Percentiles rank a stretch among this genome's conserved stretches.
Evolutionary conservation across 352 stramenopile species (phyloP).

Genomic region (Lagenidium sp.): DNA sequence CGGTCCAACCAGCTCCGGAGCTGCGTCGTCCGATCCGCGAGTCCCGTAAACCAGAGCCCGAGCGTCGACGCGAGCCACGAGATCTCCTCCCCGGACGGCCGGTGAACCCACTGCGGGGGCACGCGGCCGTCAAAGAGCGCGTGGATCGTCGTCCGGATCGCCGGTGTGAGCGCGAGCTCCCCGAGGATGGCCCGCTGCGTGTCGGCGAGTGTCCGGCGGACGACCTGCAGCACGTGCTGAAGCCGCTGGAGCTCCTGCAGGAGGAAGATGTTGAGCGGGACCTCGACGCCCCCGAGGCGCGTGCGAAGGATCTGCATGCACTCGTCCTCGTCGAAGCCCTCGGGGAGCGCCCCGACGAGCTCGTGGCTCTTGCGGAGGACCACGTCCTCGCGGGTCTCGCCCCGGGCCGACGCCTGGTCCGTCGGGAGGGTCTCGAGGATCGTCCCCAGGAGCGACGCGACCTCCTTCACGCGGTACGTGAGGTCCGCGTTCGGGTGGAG

Average conservation of each 20-base stretch:
- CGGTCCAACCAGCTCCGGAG: conserved; percentile 54
- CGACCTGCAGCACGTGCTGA: conserved; percentile 40
- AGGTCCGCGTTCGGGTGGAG: conserved; percentile 74
- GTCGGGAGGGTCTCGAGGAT: conserved; percentile 66
- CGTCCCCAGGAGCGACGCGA: conserved; percentile 39
- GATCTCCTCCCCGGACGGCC: conserved; percentile 39
- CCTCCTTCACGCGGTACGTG: conserved; percentile 75
- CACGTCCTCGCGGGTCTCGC: conserved; percentile 53
- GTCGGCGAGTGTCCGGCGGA: conserved; percentile 37
- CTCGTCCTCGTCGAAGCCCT: conserved; percentile 36
- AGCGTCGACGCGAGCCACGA: conserved; percentile 61
- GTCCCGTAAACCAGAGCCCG: conserved; percentile 55
- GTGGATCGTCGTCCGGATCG: conserved; percentile 46
- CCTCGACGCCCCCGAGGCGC: conserved; percentile 56
- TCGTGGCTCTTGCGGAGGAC: conserved; percentile 53
- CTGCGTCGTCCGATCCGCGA: conserved; percentile 49
- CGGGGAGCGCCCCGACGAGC: conserved; percentile 32
- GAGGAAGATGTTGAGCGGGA: conserved; percentile 70
- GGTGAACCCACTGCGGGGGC: conserved; percentile 37
- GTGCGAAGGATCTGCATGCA: conserved; percentile 26
- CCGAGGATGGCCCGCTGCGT: conserved; percentile 48
- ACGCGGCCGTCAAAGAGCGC: conserved; percentile 68
- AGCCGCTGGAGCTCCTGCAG: conserved; percentile 67
- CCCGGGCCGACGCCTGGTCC: conserved; percentile 18
- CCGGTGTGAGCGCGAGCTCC: conserved; percentile 44